phyloP scores from a whole-genome alignment of 2,329 filamentous ascomycete genomes.

The Sarocladiaceae sp. region DNA sequence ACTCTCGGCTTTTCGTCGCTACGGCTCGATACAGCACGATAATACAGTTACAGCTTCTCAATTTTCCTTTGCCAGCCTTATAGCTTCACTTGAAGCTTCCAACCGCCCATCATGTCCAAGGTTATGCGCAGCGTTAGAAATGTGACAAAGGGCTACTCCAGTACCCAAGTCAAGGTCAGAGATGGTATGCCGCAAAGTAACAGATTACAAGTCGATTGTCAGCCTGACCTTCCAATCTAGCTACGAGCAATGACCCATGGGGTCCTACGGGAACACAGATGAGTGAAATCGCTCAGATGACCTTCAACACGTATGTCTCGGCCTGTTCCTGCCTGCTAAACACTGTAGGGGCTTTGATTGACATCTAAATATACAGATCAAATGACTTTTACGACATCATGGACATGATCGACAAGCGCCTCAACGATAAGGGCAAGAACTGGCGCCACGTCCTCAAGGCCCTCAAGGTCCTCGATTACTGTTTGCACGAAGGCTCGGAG shows the following conservation, averaged over 20 bases:
- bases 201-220: neutral
- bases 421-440: conserved; percentile 99
- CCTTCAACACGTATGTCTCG: conserved; percentile 81
- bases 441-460: conserved; percentile 98
- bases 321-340: neutral
- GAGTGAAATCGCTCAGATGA: conserved; percentile 97
- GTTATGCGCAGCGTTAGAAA: conserved; percentile 98
- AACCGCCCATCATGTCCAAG: conserved; percentile 70
- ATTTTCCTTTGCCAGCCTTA: neutral
- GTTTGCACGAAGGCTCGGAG: conserved; percentile 93
- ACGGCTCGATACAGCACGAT: neutral
- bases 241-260: conserved; percentile 98
- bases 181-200: conserved; percentile 59
- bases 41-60: neutral
- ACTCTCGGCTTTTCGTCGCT: no score
- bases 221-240: conserved; percentile 41
- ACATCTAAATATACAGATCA: conserved; percentile 50
- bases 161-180: conserved; percentile 94
- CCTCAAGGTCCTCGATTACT: conserved; percentile 95
- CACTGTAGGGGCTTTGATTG: conserved; percentile 1
- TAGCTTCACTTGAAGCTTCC: conserved; percentile 7
- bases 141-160: conserved; percentile 97
- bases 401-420: conserved; percentile 97
- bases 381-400: conserved; percentile 99
- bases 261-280: conserved; percentile 96